A percentile compares a stretch with the other conserved stretches of the same genome.
Conservation (phyloP, 2,329 filamentous ascomycete species). For the Cylindrodendrum hubeiense region DNA sequence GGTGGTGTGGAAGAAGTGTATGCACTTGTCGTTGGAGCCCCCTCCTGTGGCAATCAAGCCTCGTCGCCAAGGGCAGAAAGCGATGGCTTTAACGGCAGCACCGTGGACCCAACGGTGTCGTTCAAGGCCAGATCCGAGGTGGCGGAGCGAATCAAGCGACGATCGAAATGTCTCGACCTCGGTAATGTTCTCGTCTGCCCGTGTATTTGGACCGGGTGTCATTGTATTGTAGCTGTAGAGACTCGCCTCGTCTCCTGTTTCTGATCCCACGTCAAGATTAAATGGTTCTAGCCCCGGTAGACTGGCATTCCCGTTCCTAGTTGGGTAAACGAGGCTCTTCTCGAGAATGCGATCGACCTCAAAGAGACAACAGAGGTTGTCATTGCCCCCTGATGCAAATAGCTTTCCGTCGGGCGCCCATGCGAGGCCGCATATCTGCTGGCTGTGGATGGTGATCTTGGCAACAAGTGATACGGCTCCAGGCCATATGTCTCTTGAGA, state of each 20-base stretch:
- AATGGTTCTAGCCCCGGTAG: constrained; percentile 16
- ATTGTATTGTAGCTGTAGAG: constrained; percentile 1
- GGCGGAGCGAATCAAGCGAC: constrained; percentile 54
- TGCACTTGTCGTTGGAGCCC: constrained; percentile 93
- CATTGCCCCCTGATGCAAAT: constrained; percentile 92
- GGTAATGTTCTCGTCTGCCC: constrained; percentile 5
- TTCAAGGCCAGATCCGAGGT: constrained; percentile 67
- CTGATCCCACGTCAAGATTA: constrained; percentile 25
- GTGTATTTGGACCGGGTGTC: not conserved
- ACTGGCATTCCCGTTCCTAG: constrained; percentile 6
- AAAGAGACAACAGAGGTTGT: constrained; percentile 89
- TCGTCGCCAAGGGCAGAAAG: constrained; percentile 95
- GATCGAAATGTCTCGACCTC: constrained; percentile 41
- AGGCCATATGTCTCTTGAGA: constrained; percentile 76
- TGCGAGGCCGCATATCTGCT: constrained; percentile 93
- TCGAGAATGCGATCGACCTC: constrained; percentile 71
- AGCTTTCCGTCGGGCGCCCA: constrained; percentile 83
- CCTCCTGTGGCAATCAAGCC: constrained; percentile 91
- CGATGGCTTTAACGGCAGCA: constrained; percentile 95
- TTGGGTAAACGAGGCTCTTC: constrained; percentile 10
- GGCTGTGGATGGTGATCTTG: constrained; percentile 81
- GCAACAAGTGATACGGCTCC: constrained; percentile 84
- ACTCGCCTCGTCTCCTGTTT: constrained; percentile 21
- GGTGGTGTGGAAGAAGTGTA: constrained; percentile 92
- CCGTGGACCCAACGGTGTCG: constrained; percentile 82